Evolutionary conservation across 176 grass and related monocot genomes (phyloP), one percentile per base, ranked within the genome.

Genomic region (Oryza australiensis): DNA sequence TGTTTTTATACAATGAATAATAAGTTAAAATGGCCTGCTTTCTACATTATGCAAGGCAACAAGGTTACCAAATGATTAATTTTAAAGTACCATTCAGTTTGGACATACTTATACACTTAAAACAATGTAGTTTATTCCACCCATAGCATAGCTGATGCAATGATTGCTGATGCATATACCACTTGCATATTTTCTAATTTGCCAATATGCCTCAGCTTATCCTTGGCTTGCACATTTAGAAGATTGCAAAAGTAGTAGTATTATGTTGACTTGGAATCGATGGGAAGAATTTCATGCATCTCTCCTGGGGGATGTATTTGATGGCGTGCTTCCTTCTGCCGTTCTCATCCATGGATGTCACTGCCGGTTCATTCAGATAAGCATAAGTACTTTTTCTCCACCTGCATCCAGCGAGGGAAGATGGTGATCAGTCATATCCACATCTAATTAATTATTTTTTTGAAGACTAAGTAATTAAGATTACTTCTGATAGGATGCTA

Each of bases 321-420:
- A 62, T 75, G 57, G 49, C 70, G 43, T 8, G 51, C 23, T 51
- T 73, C n/a, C 48, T 79, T 83, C 55, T 82, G 9, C 57, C 74
- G 9, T 82, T 90, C 45, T 81, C 78, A 76, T 64, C 85, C 90
- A 86, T 79, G 33, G 92, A 89, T 82, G 85, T 86, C 33, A 75
- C 45, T 48, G 88, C 88, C 66, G 95, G 92, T 51, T 87, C 78
- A 68, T 97, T 97, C 24, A 97, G 88, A 89, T 94, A 97, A 67
- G 94, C 92, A 87, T 92, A 94, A 33, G 67, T 85, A 72, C 92
- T 94, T 78, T 82, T 87, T 33, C 79, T 92, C 95, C 95, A 97
- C 95, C 95, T 97, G 84, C 82, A 91, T 20, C 74, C 72, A 84
- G 27, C 70, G n/a, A 74, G 65, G 84, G 13, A 76, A 81, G 41